phyloP scores from a whole-genome alignment of 345 rosid species.

The Murraya paniculata region DNA sequence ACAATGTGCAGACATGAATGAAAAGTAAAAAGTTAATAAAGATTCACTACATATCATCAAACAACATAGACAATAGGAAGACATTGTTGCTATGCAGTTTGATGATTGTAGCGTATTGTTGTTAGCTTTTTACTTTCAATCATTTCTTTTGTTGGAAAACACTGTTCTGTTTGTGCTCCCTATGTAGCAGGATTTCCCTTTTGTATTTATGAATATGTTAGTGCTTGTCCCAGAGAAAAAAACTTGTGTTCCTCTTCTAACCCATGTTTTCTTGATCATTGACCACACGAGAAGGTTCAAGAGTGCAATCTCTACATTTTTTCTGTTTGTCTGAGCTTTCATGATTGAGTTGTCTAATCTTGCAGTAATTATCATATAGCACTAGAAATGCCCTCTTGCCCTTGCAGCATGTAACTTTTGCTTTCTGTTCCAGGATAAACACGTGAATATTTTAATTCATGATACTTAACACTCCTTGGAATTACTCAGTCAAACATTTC shows the following conservation, averaged over 20 bases:
- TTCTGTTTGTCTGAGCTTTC: not conserved
- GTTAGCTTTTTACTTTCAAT: not conserved
- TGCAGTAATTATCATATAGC: not conserved
- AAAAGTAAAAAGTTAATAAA: too few relatives aligned
- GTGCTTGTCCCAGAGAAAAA: not conserved
- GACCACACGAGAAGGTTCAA: not conserved
- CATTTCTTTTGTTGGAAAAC: not conserved
- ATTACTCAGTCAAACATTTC: not conserved
- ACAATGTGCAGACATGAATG: too few relatives aligned
- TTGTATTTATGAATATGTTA: not conserved
- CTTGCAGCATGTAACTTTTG: not conserved
- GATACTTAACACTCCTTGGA: not conserved
- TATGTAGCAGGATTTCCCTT: too few relatives aligned
- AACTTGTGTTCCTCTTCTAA: not conserved
- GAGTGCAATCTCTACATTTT: not conserved
- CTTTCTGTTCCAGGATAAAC: not conserved
- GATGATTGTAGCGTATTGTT: not conserved
- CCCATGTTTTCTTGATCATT: not conserved
- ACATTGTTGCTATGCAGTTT: not conserved
- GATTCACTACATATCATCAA: too few relatives aligned
- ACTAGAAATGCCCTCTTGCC: not conserved
- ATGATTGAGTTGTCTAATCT: not conserved
- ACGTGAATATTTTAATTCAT: not conserved
- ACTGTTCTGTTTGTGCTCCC: not conserved
- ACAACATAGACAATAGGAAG: not conserved